These are phyloP conservation scores for Colletotrichum paranaense DNA, from an alignment of 2,329 filamentous ascomycete genomes.

Conservation along the genomic window DNA sequence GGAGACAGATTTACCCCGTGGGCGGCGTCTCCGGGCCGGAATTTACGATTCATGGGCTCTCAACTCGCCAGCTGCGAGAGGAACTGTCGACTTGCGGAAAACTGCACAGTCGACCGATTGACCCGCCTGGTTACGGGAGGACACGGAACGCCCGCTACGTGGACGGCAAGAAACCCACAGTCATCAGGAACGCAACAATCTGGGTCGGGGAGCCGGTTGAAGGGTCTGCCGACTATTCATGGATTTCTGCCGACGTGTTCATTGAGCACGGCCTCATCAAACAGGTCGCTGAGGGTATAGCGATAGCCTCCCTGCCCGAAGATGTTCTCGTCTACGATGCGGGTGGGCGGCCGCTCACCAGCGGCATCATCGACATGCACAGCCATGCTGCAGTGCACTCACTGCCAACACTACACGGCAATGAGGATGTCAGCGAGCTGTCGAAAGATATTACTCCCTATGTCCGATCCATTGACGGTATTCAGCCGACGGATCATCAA, in stretches of 20 bases:
- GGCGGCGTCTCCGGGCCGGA: conserved; percentile 44
- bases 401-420: conserved; percentile 64
- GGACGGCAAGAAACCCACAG: conserved; percentile 66
- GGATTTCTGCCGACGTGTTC: conserved; percentile 69
- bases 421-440: conserved; percentile 72
- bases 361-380: conserved; percentile 79
- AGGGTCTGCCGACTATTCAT: conserved; percentile 68
- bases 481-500: conserved; percentile 72
- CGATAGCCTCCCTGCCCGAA: conserved; percentile 52
- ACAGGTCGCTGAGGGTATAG: conserved; percentile 58
- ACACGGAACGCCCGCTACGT: conserved; percentile 70
- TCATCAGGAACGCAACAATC: conserved; percentile 74
- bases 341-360: conserved; percentile 70
- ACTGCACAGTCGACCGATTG: conserved; percentile 64
- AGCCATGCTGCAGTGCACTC: conserved; percentile 71
- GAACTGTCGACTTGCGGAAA: conserved; percentile 67
- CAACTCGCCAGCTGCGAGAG: conserved; percentile 60
- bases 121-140: conserved; percentile 67
- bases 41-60: conserved; percentile 49
- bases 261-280: conserved; percentile 71
- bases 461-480: conserved; percentile 73
- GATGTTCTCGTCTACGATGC: conserved; percentile 67
- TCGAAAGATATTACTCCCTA: conserved; percentile 75
- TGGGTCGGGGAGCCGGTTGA: conserved; percentile 72
- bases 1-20: conserved; percentile 50